Conservation (phyloP, 2,329 filamentous ascomycete species). For the Aspergillus alliaceus region DNA sequence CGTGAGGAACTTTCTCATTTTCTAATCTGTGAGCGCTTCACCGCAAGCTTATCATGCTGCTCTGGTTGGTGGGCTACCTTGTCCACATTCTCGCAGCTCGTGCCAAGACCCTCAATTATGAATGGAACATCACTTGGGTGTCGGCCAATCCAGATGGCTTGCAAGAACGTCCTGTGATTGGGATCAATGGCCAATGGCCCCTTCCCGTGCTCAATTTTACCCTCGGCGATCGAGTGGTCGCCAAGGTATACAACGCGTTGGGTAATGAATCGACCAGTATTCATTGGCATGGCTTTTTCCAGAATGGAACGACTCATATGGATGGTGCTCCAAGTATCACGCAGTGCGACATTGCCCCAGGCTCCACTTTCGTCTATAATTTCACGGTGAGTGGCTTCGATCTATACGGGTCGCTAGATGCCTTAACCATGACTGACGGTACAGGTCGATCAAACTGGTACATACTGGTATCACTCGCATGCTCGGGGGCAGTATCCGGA, state of each 20-base stretch:
- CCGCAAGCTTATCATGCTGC: neutral
- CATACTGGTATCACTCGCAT: slow-evolving; percentile 70
- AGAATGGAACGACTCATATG: slow-evolving; percentile 73
- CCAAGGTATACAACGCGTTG: slow-evolving; percentile 68
- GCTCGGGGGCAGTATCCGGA: slow-evolving; percentile 65
- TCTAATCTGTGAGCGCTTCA: neutral
- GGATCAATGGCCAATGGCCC: slow-evolving; percentile 74
- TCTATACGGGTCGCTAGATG: neutral
- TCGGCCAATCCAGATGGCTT: slow-evolving; percentile 53
- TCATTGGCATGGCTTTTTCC: slow-evolving; percentile 77
- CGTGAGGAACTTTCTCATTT: neutral
- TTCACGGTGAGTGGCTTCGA: slow-evolving; percentile 49
- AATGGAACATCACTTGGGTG: slow-evolving; percentile 1
- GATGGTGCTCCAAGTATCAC: slow-evolving; percentile 69
- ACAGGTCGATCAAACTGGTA: slow-evolving; percentile 53
- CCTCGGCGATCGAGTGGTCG: slow-evolving; percentile 69
- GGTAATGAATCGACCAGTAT: slow-evolving; percentile 64
- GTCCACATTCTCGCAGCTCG: neutral
- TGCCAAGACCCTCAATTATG: neutral
- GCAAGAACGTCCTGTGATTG: slow-evolving; percentile 56
- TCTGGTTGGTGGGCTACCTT: neutral
- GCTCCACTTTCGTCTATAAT: slow-evolving; percentile 63
- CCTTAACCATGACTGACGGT: neutral
- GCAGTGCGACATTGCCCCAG: slow-evolving; percentile 67
- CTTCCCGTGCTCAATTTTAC: slow-evolving; percentile 72